phyloP scores from a whole-genome alignment of 768 basidiomycete species.

The Calocybe cyanea region DNA sequence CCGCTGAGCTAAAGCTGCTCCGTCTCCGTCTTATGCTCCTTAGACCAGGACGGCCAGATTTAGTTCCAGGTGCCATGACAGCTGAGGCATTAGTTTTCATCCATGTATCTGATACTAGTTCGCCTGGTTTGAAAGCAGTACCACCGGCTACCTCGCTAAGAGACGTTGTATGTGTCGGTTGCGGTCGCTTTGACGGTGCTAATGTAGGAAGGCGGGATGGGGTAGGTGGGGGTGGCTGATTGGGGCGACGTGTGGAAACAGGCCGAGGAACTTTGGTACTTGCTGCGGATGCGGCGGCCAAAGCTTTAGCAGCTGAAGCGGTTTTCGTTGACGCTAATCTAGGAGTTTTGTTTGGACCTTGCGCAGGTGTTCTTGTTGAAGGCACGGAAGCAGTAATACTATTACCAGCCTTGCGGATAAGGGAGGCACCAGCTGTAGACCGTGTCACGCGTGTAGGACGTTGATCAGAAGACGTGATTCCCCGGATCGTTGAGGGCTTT shows the following conservation, averaged over 20 bases:
- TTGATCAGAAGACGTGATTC: constrained; percentile 62
- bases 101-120: constrained; percentile 56
- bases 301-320: constrained; percentile 43
- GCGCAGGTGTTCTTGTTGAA: constrained; percentile 40
- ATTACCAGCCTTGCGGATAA: constrained; percentile 51
- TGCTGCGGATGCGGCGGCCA: constrained; percentile 35
- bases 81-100: constrained; percentile 68
- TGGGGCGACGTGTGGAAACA: constrained; percentile 27
- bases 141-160: constrained; percentile 47
- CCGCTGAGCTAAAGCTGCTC: constrained; percentile 86
- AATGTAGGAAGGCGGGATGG: constrained; percentile 79
- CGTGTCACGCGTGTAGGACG: constrained; percentile 72
- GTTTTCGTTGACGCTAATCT: constrained; percentile 52
- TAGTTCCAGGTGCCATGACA: constrained; percentile 69
- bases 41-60: constrained; percentile 70
- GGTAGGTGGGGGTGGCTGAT: constrained; percentile 57
- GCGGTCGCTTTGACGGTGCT: constrained; percentile 50
- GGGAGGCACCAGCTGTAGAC: constrained; percentile 56
- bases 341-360: constrained; percentile 67
- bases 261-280: constrained; percentile 22
- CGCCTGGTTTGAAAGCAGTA: constrained; percentile 35
- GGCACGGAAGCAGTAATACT: constrained; percentile 33
- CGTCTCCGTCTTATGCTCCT: constrained; percentile 71
- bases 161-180: constrained; percentile 34
- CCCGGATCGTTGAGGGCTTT: constrained; percentile 40